A percentile compares a stretch with the other conserved stretches of the same genome.
Conservation (phyloP, 83 land plant genomes). For the Thuja plicata region DNA sequence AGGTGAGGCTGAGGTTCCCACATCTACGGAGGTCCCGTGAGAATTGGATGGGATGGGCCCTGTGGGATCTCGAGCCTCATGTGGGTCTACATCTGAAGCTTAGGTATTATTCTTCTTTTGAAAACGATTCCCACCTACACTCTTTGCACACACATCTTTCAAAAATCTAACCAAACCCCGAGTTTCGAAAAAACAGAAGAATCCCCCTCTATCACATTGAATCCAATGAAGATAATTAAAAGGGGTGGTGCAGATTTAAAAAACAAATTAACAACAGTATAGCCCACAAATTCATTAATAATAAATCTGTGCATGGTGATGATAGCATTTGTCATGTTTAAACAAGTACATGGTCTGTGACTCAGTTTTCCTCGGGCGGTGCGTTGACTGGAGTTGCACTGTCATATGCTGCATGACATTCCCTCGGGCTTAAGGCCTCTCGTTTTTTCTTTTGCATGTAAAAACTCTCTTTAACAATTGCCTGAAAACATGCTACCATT, state of each 20-base stretch:
- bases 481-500: not conserved
- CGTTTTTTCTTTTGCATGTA: not conserved
- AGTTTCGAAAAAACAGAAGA: not conserved
- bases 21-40: not conserved
- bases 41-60: not conserved
- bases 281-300: not conserved
- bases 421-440: not conserved
- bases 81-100: not conserved
- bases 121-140: not conserved
- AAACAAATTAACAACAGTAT: too few species aligned
- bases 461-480: not conserved
- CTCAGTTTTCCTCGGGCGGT: constrained; percentile 6
- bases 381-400: constrained; percentile 15
- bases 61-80: not conserved
- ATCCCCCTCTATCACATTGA: not conserved
- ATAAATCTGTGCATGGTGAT: not conserved
- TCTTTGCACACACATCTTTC: not conserved
- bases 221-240: not conserved
- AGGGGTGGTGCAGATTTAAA: not conserved
- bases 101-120: not conserved
- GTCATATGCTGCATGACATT: not conserved
- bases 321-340: constrained; percentile 1
- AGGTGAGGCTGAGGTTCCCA: not conserved
- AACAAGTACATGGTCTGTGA: not conserved
- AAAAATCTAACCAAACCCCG: not conserved